Percentiles rank a stretch among this genome's conserved stretches.
Conservation (phyloP, 148 eudicot genomes). For the Chenopodium album region DNA sequence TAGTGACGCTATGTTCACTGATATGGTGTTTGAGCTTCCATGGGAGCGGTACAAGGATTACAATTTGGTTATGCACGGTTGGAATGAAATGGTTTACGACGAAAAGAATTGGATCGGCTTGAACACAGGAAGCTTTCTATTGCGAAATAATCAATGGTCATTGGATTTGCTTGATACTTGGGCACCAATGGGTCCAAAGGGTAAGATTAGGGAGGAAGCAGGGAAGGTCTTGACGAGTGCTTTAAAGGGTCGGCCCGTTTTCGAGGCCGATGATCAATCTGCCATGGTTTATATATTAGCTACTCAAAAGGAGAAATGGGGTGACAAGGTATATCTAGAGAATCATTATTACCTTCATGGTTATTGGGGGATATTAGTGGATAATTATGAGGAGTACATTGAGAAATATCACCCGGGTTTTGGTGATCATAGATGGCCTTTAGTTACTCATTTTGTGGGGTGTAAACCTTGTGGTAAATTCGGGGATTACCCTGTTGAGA, state of each 20-base stretch:
- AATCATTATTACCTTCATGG: conserved; percentile 68
- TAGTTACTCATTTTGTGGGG: conserved; percentile 82
- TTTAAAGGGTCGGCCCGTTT: conserved; percentile 67
- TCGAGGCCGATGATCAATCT: conserved; percentile 86
- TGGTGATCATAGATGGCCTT: conserved; percentile 81
- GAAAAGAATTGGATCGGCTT: conserved; percentile 78
- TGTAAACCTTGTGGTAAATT: conserved; percentile 73
- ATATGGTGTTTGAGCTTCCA: conserved; percentile 75
- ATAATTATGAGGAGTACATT: conserved; percentile 60
- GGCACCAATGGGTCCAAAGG: conserved; percentile 81
- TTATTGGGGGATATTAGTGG: conserved; percentile 76
- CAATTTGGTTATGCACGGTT: conserved; percentile 71
- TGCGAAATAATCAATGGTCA: conserved; percentile 72
- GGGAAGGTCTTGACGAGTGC: conserved; percentile 55
- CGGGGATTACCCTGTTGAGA: conserved; percentile 67
- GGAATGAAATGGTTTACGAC: conserved; percentile 75
- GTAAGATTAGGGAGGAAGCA: conserved; percentile 58
- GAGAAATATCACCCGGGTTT: conserved; percentile 62
- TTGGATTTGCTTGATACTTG: conserved; percentile 67
- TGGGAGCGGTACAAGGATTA: conserved; percentile 59
- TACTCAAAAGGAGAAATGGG: conserved; percentile 62
- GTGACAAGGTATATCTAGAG: conserved; percentile 68
- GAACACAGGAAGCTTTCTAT: conserved; percentile 67
- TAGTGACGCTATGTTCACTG: conserved; percentile 86
- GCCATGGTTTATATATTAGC: conserved; percentile 72